A percentile compares a stretch with the other conserved stretches of the same genome.
Evolutionary conservation across 371 early-diverging fungal species (phyloP).

Genomic region (Aphelidium insulamus): DNA sequence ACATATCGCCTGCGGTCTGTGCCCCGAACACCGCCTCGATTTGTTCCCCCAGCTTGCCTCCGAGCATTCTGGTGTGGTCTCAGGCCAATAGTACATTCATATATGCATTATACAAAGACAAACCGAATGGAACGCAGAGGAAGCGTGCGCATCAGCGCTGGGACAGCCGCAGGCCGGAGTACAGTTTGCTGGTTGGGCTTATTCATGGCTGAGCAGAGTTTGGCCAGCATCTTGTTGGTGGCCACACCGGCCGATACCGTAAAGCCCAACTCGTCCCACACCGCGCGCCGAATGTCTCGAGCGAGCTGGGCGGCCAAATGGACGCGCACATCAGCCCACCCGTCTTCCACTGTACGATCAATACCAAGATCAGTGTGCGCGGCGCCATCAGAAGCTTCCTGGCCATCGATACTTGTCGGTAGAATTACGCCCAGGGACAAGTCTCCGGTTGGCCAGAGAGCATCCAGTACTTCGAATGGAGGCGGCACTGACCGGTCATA

Average conservation of each 20-base stretch:
- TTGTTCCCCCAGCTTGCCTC: constrained; percentile 66
- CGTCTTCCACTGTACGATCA: too few species aligned
- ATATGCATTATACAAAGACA: too few species aligned
- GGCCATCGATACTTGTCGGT: too few species aligned
- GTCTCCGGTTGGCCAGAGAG: too few species aligned
- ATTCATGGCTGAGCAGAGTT: constrained; percentile 56
- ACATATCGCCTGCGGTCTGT: constrained; percentile 30
- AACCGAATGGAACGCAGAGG: too few species aligned
- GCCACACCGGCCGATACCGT: constrained; percentile 67
- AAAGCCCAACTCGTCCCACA: constrained; percentile 45
- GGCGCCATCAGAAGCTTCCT: constrained; percentile 4
- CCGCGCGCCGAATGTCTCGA: constrained; percentile 30
- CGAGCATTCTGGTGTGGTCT: constrained; percentile 52
- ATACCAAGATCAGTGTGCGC: constrained; percentile 2
- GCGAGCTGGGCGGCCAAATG: constrained; percentile 44
- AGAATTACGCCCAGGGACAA: too few species aligned
- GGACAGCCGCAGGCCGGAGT: too few species aligned
- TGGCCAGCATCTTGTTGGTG: constrained; percentile 59
- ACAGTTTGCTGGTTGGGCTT: constrained; percentile 78
- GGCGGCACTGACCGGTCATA: not conserved
- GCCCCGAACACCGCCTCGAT: constrained; percentile 33
- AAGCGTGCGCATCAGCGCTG: too few species aligned
- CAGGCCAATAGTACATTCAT: too few species aligned
- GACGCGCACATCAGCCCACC: constrained; percentile 39
- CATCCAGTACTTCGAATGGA: not conserved